phyloP scores from a whole-genome alignment of 768 basidiomycete genomes.

The Rhodosporidiobolus sp. region DNA sequence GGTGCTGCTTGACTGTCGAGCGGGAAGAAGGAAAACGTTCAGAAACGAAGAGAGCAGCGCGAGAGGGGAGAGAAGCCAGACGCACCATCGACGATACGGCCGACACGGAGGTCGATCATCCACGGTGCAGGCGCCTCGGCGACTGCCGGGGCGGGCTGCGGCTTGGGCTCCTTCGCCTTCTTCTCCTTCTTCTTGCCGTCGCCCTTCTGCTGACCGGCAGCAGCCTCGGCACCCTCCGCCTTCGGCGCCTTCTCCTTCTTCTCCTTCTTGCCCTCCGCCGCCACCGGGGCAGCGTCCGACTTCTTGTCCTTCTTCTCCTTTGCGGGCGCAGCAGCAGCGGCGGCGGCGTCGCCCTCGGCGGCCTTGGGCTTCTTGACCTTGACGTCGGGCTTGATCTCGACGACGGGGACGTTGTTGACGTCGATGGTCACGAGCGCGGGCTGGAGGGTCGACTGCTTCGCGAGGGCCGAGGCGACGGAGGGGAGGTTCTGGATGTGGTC shows the following conservation, averaged over 20 bases:
- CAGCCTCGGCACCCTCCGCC: slow-evolving; percentile 5
- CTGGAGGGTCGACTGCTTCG: slow-evolving; percentile 45
- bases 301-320: slow-evolving; percentile 59
- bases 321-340: slow-evolving; percentile 39
- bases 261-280: neutral
- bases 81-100: slow-evolving; percentile 84
- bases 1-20: slow-evolving; percentile 84
- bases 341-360: slow-evolving; percentile 52
- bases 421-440: slow-evolving; percentile 65
- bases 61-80: slow-evolving; percentile 5
- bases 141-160: slow-evolving; percentile 49
- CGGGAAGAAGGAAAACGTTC: neutral
- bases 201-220: slow-evolving; percentile 31
- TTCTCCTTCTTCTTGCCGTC: slow-evolving; percentile 53
- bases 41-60: neutral
- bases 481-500: slow-evolving; percentile 81
- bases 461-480: slow-evolving; percentile 61
- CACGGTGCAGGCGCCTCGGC: slow-evolving; percentile 80
- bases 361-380: slow-evolving; percentile 62
- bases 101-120: slow-evolving; percentile 95
- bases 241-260: slow-evolving; percentile 10
- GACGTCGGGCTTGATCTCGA: slow-evolving; percentile 70
- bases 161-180: slow-evolving; percentile 50
- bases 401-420: slow-evolving; percentile 67
- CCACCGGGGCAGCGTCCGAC: slow-evolving; percentile 35